These are phyloP conservation scores for Citrus inodora DNA, from an alignment of 345 rosid species.

Conservation along the genomic window DNA sequence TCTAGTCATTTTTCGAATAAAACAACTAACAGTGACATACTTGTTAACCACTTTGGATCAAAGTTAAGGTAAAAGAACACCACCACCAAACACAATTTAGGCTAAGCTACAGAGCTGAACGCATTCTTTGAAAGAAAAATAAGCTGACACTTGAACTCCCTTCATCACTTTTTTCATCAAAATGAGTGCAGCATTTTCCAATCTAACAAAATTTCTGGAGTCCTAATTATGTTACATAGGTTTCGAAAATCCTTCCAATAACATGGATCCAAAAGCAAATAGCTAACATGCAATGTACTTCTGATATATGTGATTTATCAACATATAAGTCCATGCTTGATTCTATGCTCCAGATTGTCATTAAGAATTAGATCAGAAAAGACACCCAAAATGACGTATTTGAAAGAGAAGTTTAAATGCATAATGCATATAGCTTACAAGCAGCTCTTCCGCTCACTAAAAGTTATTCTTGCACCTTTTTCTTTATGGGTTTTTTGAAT, in stretches of 20 bases:
- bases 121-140: not conserved
- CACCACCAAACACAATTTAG: not conserved
- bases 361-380: not conserved
- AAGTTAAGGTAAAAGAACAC: not conserved
- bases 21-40: not conserved
- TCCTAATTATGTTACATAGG: not conserved
- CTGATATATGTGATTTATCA: not conserved
- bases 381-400: not conserved
- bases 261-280: not conserved
- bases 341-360: not conserved
- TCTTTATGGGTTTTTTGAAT: too few relatives aligned
- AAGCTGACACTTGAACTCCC: not conserved
- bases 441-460: not conserved
- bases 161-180: not conserved
- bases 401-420: not conserved
- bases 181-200: not conserved
- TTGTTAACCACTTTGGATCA: not conserved
- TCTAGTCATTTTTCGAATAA: not conserved
- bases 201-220: not conserved
- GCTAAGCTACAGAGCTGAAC: not conserved
- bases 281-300: not conserved
- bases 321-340: not conserved
- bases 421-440: not conserved
- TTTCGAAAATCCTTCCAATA: not conserved
- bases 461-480: not conserved